phyloP scores from a whole-genome alignment of 2,329 filamentous ascomycete species.

The Paraphaeosphaeria minitans region DNA sequence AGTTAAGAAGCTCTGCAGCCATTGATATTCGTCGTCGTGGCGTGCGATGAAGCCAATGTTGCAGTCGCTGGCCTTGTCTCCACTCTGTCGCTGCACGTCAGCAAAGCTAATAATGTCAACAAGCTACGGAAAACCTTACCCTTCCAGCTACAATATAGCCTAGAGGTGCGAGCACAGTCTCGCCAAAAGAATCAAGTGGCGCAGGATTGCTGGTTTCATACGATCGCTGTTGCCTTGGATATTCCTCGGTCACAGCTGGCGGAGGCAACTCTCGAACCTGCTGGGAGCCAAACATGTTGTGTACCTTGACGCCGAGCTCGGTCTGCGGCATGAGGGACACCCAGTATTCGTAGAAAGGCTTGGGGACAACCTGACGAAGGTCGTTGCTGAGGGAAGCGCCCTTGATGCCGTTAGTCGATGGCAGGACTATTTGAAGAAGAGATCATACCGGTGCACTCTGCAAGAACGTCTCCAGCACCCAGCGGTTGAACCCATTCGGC shows the following conservation, averaged over 20 bases:
- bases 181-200: conserved; percentile 15
- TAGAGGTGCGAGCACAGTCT: conserved; percentile 38
- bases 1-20: conserved; percentile 35
- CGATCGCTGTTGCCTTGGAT: conserved; percentile 24
- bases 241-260: conserved; percentile 23
- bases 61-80: conserved; percentile 31
- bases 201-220: conserved; percentile 38
- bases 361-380: conserved; percentile 25
- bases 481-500: conserved; percentile 34
- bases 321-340: conserved; percentile 29
- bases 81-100: conserved; percentile 8
- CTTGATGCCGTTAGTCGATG: background rate
- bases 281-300: conserved; percentile 21
- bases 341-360: conserved; percentile 38
- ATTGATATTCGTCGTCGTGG: conserved; percentile 39
- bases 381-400: conserved; percentile 41
- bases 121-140: background rate
- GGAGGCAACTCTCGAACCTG: conserved; percentile 17
- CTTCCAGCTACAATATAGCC: conserved; percentile 39
- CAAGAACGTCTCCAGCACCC: conserved; percentile 41
- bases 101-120: background rate
- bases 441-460: conserved; percentile 42
- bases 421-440: background rate
- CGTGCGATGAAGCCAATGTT: conserved; percentile 26
- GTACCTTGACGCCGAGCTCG: conserved; percentile 24